Evolutionary conservation across 2,329 filamentous ascomycete genomes (phyloP).

Genomic region (Exophiala calicioides): DNA sequence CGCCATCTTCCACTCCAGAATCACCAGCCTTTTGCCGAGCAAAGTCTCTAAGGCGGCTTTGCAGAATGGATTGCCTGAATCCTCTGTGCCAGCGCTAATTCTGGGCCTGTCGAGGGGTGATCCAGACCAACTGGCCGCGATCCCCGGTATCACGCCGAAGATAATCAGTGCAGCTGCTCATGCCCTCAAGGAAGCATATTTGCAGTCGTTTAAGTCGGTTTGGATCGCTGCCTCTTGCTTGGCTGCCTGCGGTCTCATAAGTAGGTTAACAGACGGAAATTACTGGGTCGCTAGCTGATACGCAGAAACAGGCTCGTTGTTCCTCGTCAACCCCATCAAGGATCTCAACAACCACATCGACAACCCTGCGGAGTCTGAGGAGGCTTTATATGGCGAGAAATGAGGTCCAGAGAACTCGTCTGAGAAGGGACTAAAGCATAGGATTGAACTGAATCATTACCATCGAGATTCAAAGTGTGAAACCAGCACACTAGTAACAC

Average conservation of each 20-base stretch:
- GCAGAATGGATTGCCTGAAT: conserved; percentile 14
- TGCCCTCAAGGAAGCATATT: conserved; percentile 20
- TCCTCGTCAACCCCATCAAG: conserved; percentile 17
- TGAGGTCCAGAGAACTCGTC: too few species aligned
- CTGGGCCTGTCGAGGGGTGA: conserved; percentile 8
- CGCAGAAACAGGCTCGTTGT: conserved; percentile 12
- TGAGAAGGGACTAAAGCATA: too few species aligned
- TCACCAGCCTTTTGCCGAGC: conserved; percentile 10
- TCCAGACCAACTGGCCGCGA: conserved; percentile 8
- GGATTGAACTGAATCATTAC: too few species aligned
- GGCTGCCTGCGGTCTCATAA: conserved; percentile 9
- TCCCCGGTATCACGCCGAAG: conserved; percentile 18
- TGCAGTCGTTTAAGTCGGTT: conserved; percentile 17
- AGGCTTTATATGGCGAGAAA: conserved; percentile 10
- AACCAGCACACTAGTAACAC: too few species aligned
- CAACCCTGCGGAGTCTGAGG: conserved; percentile 12
- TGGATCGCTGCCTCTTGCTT: conserved; percentile 23
- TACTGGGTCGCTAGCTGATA: neutral
- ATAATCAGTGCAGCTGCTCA: conserved; percentile 17
- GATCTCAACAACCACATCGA: conserved; percentile 28
- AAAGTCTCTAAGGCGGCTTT: conserved; percentile 19
- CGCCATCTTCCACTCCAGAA: conserved; percentile 23
- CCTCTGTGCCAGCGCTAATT: conserved; percentile 17
- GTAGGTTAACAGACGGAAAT: conserved; percentile 2
- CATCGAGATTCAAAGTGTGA: too few species aligned